Conservation (phyloP, 1,284 basidiomycete species). For the Athelia psychrophila region DNA sequence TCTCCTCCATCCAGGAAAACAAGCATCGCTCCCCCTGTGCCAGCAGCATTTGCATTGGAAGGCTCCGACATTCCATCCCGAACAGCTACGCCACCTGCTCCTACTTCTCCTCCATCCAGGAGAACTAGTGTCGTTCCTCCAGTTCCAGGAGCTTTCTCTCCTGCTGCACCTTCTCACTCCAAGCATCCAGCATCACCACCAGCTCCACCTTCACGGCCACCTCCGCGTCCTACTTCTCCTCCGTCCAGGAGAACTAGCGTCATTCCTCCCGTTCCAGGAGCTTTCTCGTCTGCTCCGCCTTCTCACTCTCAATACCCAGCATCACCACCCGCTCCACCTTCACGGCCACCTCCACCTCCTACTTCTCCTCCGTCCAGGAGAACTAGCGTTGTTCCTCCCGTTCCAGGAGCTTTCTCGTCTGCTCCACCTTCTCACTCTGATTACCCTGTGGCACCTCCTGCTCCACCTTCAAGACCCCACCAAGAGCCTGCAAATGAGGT, state of each 20-base stretch:
- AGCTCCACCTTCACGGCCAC: conserved; percentile 9
- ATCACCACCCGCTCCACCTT: conserved; percentile 7
- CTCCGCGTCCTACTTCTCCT: background rate
- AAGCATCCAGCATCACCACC: conserved; percentile 2
- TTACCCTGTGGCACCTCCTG: conserved; percentile 1
- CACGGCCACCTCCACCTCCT: conserved; percentile 4
- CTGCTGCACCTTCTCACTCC: background rate
- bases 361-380: background rate
- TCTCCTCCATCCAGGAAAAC: background rate
- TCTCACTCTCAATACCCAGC: background rate
- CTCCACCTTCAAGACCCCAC: conserved; percentile 9
- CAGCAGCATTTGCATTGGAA: too few species aligned
- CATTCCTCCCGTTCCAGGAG: background rate
- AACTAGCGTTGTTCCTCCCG: background rate
- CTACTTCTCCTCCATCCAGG: too few species aligned
- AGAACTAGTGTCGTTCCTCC: too few species aligned
- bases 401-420: background rate
- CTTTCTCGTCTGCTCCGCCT: background rate
- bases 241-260: background rate
- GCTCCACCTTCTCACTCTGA: background rate
- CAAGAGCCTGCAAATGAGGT: conserved; percentile 33
- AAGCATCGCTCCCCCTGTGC: background rate
- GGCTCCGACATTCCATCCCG: too few species aligned
- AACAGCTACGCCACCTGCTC: background rate
- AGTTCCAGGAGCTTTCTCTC: too few species aligned